Conservation (phyloP, 2,329 filamentous ascomycete genomes). For the Fusarium poae region DNA sequence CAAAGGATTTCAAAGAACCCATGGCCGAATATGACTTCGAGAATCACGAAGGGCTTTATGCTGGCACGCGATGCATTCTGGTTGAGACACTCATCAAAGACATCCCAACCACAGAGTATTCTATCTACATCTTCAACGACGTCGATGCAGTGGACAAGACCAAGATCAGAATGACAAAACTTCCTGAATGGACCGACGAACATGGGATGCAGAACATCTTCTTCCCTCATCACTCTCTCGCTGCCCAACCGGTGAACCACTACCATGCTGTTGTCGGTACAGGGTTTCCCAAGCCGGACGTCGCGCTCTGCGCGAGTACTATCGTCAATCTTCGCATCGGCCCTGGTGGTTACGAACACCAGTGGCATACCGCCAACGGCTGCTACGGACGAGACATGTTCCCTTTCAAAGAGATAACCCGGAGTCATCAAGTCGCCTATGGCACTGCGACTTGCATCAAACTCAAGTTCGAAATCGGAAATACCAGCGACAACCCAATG, state of each 20-base stretch:
- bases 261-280: constrained; percentile 21
- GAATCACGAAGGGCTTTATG: neutral
- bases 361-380: constrained; percentile 4
- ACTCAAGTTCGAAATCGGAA: constrained; percentile 21
- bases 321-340: constrained; percentile 24
- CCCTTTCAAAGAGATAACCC: constrained; percentile 9
- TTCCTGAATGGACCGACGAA: constrained; percentile 16
- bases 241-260: constrained; percentile 11
- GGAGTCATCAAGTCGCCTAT: constrained; percentile 13
- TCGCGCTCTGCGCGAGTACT: neutral
- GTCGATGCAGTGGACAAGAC: constrained; percentile 7
- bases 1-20: neutral
- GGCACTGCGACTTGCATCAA: constrained; percentile 28
- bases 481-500: neutral
- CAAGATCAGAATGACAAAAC: neutral
- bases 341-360: constrained; percentile 12
- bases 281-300: constrained; percentile 2
- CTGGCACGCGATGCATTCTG: constrained; percentile 4
- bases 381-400: constrained; percentile 3
- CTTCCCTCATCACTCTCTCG: constrained; percentile 7
- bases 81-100: constrained; percentile 27
- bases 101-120: constrained; percentile 22
- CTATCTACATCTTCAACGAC: constrained; percentile 24
- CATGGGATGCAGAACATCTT: constrained; percentile 23
- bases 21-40: neutral